A percentile compares a stretch with the other conserved stretches of the same genome.
Conservation (phyloP, 371 early-diverging fungal genomes). For the Rhizomucor pusillus region DNA sequence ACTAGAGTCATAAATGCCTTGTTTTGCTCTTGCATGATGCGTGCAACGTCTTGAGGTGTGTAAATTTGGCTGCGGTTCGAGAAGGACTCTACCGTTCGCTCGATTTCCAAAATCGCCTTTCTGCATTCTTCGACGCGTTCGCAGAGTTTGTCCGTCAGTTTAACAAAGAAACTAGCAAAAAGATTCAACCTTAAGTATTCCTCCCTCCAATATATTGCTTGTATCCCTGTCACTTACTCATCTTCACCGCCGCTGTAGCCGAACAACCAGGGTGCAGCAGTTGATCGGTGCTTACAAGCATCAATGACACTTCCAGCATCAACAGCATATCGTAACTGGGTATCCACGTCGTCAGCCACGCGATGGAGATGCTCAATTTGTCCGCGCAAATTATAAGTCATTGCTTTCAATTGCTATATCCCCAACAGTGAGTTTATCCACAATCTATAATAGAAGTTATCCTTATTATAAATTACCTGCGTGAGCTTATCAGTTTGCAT, state of each 20-base stretch:
- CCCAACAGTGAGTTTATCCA: neutral
- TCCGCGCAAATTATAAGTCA: conserved; percentile 27
- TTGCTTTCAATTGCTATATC: conserved; percentile 36
- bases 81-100: conserved; percentile 39
- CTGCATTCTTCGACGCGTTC: conserved; percentile 36
- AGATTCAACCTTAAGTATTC: neutral
- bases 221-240: conserved; percentile 11
- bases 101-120: conserved; percentile 43
- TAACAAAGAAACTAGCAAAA: conserved; percentile 31
- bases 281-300: conserved; percentile 33
- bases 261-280: conserved; percentile 39
- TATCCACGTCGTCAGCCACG: conserved; percentile 30
- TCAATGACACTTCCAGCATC: conserved; percentile 39
- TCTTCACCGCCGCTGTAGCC: conserved; percentile 38
- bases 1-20: conserved; percentile 62
- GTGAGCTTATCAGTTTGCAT: conserved; percentile 23
- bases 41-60: conserved; percentile 54
- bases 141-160: conserved; percentile 22
- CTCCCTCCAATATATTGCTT: neutral
- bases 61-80: conserved; percentile 22
- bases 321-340: conserved; percentile 34
- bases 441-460: neutral
- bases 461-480: conserved; percentile 21
- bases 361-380: conserved; percentile 23
- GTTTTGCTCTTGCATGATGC: conserved; percentile 62